phyloP scores from a whole-genome alignment of 352 stramenopile species.

The Phytopythium vexans region DNA sequence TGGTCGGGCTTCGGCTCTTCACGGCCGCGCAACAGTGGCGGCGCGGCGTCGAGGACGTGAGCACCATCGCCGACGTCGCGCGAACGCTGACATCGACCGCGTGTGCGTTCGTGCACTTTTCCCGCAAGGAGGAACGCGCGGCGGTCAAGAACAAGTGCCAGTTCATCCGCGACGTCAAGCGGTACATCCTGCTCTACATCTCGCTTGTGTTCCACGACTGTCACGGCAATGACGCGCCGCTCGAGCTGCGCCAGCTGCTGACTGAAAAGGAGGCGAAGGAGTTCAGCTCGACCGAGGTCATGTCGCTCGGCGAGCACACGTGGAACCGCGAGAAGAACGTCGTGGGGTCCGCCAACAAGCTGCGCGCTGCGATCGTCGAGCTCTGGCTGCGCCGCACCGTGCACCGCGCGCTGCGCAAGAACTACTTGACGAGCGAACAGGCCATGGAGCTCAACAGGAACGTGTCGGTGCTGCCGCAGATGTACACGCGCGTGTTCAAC shows the following conservation, averaged over 20 bases:
- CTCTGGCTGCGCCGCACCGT: conserved; percentile 52
- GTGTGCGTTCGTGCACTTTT: conserved; percentile 48
- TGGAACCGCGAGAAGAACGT: conserved; percentile 43
- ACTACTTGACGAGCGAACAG: conserved; percentile 38
- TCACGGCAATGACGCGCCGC: conserved; percentile 27
- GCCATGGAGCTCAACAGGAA: conserved; percentile 47
- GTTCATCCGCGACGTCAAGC: conserved; percentile 56
- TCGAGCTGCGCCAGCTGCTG: conserved; percentile 40
- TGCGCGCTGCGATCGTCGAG: conserved; percentile 49
- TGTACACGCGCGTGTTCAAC: conserved; percentile 54
- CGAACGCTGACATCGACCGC: conserved; percentile 33
- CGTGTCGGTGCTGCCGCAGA: conserved; percentile 39
- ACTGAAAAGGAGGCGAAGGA: conserved; percentile 38
- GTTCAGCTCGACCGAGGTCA: conserved; percentile 33
- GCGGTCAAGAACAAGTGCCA: conserved; percentile 44
- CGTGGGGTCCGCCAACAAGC: conserved; percentile 45
- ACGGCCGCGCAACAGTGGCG: conserved; percentile 43
- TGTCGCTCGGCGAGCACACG: conserved; percentile 35
- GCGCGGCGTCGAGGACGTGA: conserved; percentile 34
- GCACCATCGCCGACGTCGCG: conserved; percentile 31
- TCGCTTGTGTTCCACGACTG: conserved; percentile 62
- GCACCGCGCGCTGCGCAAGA: conserved; percentile 31
- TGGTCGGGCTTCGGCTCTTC: conserved; percentile 42
- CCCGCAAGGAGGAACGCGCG: conserved; percentile 27
- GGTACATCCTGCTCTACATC: conserved; percentile 53